These are phyloP conservation scores for Aschersonia sp. DNA, from an alignment of 2,329 filamentous ascomycete species.

Conservation along the genomic window DNA sequence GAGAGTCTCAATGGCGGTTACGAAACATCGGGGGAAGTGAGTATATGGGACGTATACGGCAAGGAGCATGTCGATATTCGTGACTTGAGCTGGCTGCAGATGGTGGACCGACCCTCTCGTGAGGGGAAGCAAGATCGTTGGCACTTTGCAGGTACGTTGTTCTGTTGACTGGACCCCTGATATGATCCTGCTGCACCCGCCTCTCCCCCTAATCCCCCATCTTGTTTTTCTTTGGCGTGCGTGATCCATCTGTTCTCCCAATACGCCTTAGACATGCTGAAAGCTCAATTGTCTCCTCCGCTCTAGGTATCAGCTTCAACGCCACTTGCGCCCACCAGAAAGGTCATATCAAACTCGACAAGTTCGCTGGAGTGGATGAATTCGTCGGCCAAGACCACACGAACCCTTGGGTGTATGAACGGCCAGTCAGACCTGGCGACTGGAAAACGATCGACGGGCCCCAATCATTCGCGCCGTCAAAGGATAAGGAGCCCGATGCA, in stretches of 20 bases:
- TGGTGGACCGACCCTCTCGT: background rate
- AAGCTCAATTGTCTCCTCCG: background rate
- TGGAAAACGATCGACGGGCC: too few relatives aligned
- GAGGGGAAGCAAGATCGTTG: background rate
- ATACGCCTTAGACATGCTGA: background rate
- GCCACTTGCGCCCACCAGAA: background rate
- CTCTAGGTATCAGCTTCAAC: background rate
- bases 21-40: background rate
- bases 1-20: background rate
- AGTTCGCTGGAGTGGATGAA: background rate
- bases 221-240: too few relatives aligned
- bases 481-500: too few relatives aligned
- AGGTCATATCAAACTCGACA: background rate
- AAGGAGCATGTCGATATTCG: background rate
- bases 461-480: too few relatives aligned
- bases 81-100: background rate
- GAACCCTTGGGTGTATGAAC: background rate
- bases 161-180: background rate
- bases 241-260: too few relatives aligned
- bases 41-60: background rate
- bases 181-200: background rate
- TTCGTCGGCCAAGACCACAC: background rate
- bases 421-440: too few relatives aligned
- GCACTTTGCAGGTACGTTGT: background rate
- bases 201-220: background rate